These are phyloP conservation scores for Talaromyces adpressus DNA, from an alignment of 495 filamentous ascomycete species.

Conservation along the genomic window DNA sequence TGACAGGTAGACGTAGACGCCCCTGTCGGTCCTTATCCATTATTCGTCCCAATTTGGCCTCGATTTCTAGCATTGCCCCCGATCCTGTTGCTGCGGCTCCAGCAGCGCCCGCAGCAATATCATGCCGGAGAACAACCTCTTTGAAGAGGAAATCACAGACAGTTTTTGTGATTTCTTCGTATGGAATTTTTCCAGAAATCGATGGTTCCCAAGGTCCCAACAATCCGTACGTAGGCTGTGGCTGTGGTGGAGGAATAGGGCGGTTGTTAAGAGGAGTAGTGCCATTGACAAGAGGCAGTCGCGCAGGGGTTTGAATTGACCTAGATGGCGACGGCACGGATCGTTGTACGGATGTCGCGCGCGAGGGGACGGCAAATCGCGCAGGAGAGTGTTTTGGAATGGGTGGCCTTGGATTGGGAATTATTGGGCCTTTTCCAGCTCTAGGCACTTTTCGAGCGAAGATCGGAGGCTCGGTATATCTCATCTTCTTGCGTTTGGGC, in stretches of 20 bases:
- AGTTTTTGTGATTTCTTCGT: conserved; percentile 57
- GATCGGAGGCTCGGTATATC: conserved; percentile 40
- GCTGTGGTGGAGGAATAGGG: conserved; percentile 6
- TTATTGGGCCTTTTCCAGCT: conserved; percentile 29
- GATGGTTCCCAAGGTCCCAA: conserved; percentile 68
- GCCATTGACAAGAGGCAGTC: conserved; percentile 11
- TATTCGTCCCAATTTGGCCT: conserved; percentile 81
- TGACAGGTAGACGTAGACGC: conserved; percentile 57
- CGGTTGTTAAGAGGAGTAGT: conserved; percentile 13
- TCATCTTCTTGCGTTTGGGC: conserved; percentile 29
- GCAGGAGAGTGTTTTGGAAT: conserved; percentile 26
- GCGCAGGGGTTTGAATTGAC: conserved; percentile 15
- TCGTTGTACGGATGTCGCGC: conserved; percentile 14
- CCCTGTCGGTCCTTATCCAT: conserved; percentile 62
- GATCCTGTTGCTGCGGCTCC: conserved; percentile 45
- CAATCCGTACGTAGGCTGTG: conserved; percentile 19
- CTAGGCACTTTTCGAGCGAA: conserved; percentile 36
- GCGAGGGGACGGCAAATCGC: conserved; percentile 19
- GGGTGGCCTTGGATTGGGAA: conserved; percentile 27
- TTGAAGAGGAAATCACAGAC: conserved; percentile 71
- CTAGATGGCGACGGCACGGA: conserved; percentile 13
- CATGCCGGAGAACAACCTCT: conserved; percentile 54
- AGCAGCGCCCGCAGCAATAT: conserved; percentile 37
- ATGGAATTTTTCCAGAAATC: conserved; percentile 57
- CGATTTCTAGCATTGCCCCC: conserved; percentile 76